Evolutionary conservation across 257 asterid genomes (phyloP).

Genomic region (Petunia secreta): DNA sequence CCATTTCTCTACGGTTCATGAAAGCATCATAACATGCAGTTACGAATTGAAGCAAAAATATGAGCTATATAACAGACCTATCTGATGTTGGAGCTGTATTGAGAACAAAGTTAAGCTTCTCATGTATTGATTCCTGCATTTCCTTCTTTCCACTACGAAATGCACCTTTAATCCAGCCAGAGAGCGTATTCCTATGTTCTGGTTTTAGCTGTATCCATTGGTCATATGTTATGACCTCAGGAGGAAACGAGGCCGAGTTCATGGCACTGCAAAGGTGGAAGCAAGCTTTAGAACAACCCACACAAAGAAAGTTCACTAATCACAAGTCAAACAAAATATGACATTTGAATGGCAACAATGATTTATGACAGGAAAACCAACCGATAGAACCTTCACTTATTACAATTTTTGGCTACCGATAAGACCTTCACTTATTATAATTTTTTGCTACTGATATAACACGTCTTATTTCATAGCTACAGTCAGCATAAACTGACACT

Average conservation of each 20-base stretch:
- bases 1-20: background rate
- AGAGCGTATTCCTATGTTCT: constrained; percentile 43
- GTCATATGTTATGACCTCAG: constrained; percentile 77
- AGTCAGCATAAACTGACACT: too few species aligned
- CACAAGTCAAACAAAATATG: background rate
- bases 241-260: constrained; percentile 61
- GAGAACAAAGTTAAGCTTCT: constrained; percentile 65
- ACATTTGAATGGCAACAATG: background rate
- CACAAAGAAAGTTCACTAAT: constrained; percentile 6
- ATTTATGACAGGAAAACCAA: background rate
- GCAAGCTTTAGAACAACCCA: background rate
- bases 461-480: too few species aligned
- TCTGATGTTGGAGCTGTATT: constrained; percentile 89
- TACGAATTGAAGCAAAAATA: background rate
- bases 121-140: constrained; percentile 56
- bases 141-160: constrained; percentile 74
- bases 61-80: constrained; percentile 51
- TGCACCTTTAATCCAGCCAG: constrained; percentile 88
- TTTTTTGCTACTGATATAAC: too few species aligned
- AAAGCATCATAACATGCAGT: background rate
- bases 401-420: too few species aligned
- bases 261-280: constrained; percentile 54
- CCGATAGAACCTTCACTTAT: too few species aligned
- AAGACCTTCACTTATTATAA: too few species aligned
- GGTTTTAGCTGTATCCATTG: constrained; percentile 77